phyloP scores from a whole-genome alignment of 441 rosid genomes.

The Euphorbia schlechtendalii region DNA sequence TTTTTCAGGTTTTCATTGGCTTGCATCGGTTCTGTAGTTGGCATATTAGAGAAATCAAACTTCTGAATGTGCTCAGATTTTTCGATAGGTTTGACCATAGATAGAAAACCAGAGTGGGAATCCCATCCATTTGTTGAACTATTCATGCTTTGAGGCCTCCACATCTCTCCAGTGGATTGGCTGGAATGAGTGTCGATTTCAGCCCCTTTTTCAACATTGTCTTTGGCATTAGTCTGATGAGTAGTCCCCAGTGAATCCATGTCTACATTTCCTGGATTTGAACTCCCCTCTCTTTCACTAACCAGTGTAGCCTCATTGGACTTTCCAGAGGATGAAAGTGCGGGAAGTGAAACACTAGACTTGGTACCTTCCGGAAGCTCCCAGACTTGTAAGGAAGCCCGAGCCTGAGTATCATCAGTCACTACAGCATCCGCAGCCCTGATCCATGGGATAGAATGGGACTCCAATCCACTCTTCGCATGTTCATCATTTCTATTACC shows the following conservation, averaged over 20 bases:
- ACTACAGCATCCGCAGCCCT: constrained; percentile 29
- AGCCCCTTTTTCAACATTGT: constrained; percentile 33
- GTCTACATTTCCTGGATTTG: constrained; percentile 25
- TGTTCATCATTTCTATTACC: constrained; percentile 29
- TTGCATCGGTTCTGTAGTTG: constrained; percentile 38
- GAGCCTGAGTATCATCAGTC: constrained; percentile 28
- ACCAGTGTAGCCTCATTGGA: constrained; percentile 27
- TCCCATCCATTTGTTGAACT: constrained; percentile 46
- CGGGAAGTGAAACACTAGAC: no score
- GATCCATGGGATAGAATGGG: constrained; percentile 34
- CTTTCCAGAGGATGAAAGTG: constrained; percentile 36
- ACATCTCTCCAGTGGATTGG: constrained; percentile 55
- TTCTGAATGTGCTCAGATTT: constrained; percentile 36
- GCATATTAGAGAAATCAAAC: constrained; percentile 47
- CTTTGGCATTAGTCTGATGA: no score
- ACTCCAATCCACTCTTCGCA: constrained; percentile 25
- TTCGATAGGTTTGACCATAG: constrained; percentile 34
- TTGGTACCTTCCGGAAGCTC: constrained; percentile 32
- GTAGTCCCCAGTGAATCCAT: constrained; percentile 19
- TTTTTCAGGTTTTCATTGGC: no score
- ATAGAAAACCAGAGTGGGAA: constrained; percentile 34
- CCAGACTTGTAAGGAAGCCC: constrained; percentile 24
- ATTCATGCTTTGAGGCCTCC: constrained; percentile 45
- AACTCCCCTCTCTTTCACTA: no score
- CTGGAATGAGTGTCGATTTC: constrained; percentile 36